These are phyloP conservation scores for Penicillium verrucosum DNA, from an alignment of 2,329 filamentous ascomycete species.

Conservation along the genomic window DNA sequence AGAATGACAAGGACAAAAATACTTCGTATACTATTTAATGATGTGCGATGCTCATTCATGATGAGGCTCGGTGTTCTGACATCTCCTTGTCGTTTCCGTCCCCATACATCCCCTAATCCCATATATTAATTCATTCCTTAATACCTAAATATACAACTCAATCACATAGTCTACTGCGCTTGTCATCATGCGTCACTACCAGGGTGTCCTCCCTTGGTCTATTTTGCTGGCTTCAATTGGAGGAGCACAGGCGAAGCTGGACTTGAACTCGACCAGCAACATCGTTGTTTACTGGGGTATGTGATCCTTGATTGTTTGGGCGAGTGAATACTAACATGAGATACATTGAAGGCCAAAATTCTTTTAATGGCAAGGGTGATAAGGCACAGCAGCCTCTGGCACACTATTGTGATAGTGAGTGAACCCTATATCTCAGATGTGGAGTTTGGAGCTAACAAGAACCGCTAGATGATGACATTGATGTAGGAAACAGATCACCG, in stretches of 20 bases:
- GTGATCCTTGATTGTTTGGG: not conserved
- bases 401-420: slow-evolving; percentile 59
- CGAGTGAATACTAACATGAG: not conserved
- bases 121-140: slow-evolving; percentile 7
- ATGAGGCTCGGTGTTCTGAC: not conserved
- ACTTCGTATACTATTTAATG: slow-evolving; percentile 17
- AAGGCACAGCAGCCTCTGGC: slow-evolving; percentile 55
- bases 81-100: not conserved
- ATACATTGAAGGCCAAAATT: slow-evolving; percentile 56
- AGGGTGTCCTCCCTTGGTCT: slow-evolving; percentile 24
- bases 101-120: not conserved
- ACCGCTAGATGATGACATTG: slow-evolving; percentile 23
- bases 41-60: not conserved
- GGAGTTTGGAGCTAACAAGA: slow-evolving; percentile 11
- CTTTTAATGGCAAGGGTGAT: slow-evolving; percentile 46
- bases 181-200: slow-evolving; percentile 23
- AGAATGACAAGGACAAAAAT: slow-evolving; percentile 10
- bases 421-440: not conserved
- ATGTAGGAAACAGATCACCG: slow-evolving; percentile 7
- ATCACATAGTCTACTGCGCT: not conserved
- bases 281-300: slow-evolving; percentile 64
- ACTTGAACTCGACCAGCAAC: slow-evolving; percentile 50
- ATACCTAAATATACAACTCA: slow-evolving; percentile 12
- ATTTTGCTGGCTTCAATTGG: slow-evolving; percentile 32
- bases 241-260: slow-evolving; percentile 41